Evolutionary conservation across 208 protist genomes (phyloP), one percentile per base, ranked within the genome.

Genomic region (Trichomonas tenax): DNA sequence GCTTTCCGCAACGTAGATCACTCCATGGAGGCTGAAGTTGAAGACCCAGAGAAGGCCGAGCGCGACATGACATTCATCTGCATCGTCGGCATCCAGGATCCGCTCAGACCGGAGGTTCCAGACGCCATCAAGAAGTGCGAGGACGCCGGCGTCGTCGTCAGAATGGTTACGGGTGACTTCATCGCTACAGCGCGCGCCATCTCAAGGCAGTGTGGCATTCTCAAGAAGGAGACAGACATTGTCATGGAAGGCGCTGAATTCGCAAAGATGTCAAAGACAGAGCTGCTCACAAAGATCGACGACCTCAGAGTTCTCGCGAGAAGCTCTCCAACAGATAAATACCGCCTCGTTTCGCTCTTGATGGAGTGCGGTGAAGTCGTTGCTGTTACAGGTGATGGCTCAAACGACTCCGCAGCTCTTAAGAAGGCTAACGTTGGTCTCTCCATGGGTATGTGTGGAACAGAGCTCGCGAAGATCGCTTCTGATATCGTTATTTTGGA

Each of bases 371-470:
- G 63, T 34, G 72, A 95, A 82, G 93, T 96, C 15, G 96, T 96
- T 1, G 84, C 84, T 36, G 96, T 96, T 46, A 96, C 98, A 86
- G 98, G 98, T 95, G 98, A 98, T 97, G 98, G 98, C 63, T 98
- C 98, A 41, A 98, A 98, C 95, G 98, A 98, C 96, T 98, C 99
- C 3, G 98, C 99, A 0, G 99, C 99, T 34, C 97, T 99, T 34
- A 99, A 99, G 96, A 98, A 99, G 96, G 96, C 96, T 34, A 96
- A 96, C 36, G 46, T 96, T 44, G 96, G 96, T 51, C 41, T 95
- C 14, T 4, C 96, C 4, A 96, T 96, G 96, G 96, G 96, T 40
- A 51, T 96, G 23, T 82, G 41, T 14, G 86, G 96, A 0, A 96
- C 96, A 36, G 96, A 96, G 17, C 82, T 96, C 31, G 84, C 96